Percentiles rank a stretch among this genome's conserved stretches.
These are phyloP conservation scores for Ramicandelaber brevisporus DNA, from an alignment of 192 early-diverging fungal genomes.

Conservation along the genomic window DNA sequence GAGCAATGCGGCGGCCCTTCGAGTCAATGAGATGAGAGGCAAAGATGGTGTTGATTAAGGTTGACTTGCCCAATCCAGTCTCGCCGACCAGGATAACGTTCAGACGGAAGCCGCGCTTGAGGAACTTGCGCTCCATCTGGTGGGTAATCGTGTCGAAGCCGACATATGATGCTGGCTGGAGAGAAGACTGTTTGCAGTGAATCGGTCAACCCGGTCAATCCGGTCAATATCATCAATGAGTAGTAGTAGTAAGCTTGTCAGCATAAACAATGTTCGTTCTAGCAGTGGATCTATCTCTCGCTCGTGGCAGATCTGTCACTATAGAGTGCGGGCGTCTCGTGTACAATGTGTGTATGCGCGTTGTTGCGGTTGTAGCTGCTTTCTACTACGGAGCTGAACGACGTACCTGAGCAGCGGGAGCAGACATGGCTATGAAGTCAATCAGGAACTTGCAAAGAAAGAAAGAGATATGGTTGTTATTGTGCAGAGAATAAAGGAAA, in stretches of 20 bases:
- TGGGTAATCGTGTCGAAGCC: conserved; percentile 92
- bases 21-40: conserved; percentile 83
- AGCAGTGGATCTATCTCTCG: conserved; percentile 7
- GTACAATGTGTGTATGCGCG: too few relatives aligned
- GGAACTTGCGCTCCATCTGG: conserved; percentile 93
- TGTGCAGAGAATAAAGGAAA: too few relatives aligned
- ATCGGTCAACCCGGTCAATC: too few relatives aligned
- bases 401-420: neutral
- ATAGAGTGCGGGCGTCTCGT: too few relatives aligned
- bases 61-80: conserved; percentile 93
- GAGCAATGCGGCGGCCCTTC: conserved; percentile 56
- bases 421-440: neutral
- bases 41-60: conserved; percentile 95
- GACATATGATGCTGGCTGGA: conserved; percentile 47
- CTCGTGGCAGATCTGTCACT: neutral
- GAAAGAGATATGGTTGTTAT: too few relatives aligned
- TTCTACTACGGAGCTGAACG: too few relatives aligned
- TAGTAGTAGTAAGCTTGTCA: neutral
- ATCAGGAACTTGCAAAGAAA: conserved; percentile 5
- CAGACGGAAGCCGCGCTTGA: conserved; percentile 93
- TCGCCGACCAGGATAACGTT: conserved; percentile 59
- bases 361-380: too few relatives aligned
- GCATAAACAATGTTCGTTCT: conserved; percentile 4
- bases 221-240: too few relatives aligned
- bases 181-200: conserved; percentile 1